Evolutionary conservation across 495 filamentous ascomycete genomes (phyloP).

Genomic region (Daldinia vernicosa): DNA sequence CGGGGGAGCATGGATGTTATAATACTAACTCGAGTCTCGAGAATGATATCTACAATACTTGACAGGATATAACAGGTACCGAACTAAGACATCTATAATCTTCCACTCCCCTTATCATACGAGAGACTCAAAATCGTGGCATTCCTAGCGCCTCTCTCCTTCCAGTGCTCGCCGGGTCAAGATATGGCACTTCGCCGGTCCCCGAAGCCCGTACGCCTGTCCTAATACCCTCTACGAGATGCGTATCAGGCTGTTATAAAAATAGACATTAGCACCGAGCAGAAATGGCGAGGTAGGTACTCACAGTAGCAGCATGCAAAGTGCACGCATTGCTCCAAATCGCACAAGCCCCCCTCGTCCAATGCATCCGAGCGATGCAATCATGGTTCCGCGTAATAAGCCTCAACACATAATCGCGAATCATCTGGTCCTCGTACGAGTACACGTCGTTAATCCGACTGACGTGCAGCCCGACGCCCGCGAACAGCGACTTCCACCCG

Average conservation of each 20-base stretch:
- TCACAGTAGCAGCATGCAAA: constrained; percentile 53
- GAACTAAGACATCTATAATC: not conserved
- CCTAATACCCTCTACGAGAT: constrained; percentile 50
- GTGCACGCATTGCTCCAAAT: constrained; percentile 53
- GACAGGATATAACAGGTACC: too few relatives aligned
- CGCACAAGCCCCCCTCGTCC: constrained; percentile 53
- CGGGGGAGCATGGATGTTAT: not conserved
- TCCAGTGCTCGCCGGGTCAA: constrained; percentile 57
- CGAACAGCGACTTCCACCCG: constrained; percentile 59
- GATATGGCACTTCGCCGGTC: constrained; percentile 58
- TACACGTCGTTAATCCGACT: constrained; percentile 51
- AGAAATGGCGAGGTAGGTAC: not conserved
- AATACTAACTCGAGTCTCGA: not conserved
- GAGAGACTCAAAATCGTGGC: constrained; percentile 26
- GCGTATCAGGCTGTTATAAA: constrained; percentile 53
- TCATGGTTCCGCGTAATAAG: constrained; percentile 57
- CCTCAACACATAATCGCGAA: constrained; percentile 53
- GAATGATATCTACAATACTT: not conserved
- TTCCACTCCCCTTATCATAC: not conserved
- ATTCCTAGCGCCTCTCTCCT: constrained; percentile 57
- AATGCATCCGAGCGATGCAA: constrained; percentile 54
- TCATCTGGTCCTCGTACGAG: constrained; percentile 50
- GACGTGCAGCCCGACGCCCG: constrained; percentile 53
- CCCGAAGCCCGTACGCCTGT: constrained; percentile 55
- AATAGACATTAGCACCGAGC: constrained; percentile 1